Evolutionary conservation across 106 monocot genomes (phyloP).

Genomic region (Dendrobium nobile): DNA sequence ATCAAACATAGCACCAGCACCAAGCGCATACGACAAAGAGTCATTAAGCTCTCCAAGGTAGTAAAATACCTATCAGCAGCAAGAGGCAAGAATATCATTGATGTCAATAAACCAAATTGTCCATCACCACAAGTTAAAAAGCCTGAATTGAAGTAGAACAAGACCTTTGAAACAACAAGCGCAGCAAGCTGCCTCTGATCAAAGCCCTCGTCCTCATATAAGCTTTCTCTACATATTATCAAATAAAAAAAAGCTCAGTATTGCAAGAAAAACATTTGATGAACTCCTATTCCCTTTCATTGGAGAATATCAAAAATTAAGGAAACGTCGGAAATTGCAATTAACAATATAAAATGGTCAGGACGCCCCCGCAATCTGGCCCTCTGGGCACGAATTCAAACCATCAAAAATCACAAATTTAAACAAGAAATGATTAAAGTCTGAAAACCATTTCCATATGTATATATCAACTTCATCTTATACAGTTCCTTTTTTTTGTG

Average conservation of each 20-base stretch:
- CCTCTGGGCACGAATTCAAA: no score
- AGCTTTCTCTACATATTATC: conserved; percentile 57
- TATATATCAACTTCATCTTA: no score
- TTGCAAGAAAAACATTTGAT: background rate
- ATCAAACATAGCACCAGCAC: conserved; percentile 93
- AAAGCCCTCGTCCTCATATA: conserved; percentile 96
- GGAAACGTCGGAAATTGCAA: no score
- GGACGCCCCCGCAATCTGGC: no score
- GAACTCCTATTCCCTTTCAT: background rate
- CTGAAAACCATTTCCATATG: no score
- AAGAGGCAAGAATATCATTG: background rate
- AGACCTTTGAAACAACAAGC: conserved; percentile 86
- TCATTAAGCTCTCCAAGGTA: conserved; percentile 96
- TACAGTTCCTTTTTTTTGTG: no score
- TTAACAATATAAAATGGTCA: no score
- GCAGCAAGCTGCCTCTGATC: conserved; percentile 95
- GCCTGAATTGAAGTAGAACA: background rate
- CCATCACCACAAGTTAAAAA: background rate
- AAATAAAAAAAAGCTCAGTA: background rate
- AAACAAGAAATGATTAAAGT: no score
- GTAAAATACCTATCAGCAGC: conserved; percentile 82
- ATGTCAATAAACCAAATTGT: no score
- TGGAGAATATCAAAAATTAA: background rate
- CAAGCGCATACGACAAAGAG: conserved; percentile 90
- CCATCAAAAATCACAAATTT: no score